Evolutionary conservation across 2,329 filamentous ascomycete species (phyloP).

Genomic region (Apiospora pterosperma): DNA sequence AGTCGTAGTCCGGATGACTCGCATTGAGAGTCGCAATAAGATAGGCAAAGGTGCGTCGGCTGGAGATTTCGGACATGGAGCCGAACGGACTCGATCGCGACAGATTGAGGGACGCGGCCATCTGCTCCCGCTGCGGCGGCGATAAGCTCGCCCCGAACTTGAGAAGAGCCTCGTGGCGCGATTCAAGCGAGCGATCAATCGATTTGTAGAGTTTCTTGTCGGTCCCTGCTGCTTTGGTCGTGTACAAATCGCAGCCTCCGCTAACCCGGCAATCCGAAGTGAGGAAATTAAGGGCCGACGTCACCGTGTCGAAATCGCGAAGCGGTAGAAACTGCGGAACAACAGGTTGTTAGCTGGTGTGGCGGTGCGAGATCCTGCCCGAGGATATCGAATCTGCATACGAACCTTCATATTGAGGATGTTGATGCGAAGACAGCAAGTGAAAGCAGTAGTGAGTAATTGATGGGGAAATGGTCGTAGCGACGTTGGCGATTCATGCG

Average conservation of each 20-base stretch:
- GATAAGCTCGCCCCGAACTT: slow-evolving; percentile 85
- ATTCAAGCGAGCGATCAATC: slow-evolving; percentile 88
- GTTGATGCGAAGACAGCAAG: not conserved
- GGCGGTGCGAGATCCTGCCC: not conserved
- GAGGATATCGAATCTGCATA: not conserved
- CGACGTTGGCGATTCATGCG: not conserved
- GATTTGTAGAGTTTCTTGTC: slow-evolving; percentile 98
- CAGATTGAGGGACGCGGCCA: slow-evolving; percentile 67
- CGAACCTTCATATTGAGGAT: slow-evolving; percentile 13
- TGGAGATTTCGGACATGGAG: slow-evolving; percentile 80
- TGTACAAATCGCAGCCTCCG: slow-evolving; percentile 94
- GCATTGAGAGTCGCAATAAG: slow-evolving; percentile 95
- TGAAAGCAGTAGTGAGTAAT: not conserved
- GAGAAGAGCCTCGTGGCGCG: slow-evolving; percentile 84
- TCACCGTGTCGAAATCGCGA: slow-evolving; percentile 86
- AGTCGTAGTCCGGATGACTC: slow-evolving; percentile 94
- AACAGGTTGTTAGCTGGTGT: not conserved
- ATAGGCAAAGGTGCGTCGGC: slow-evolving; percentile 90
- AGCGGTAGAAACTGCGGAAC: slow-evolving; percentile 79
- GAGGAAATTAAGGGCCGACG: slow-evolving; percentile 91
- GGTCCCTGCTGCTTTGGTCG: slow-evolving; percentile 88
- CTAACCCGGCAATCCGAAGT: slow-evolving; percentile 89
- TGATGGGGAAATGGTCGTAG: not conserved
- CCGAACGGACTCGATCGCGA: slow-evolving; percentile 90
- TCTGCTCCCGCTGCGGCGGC: slow-evolving; percentile 71